These are phyloP conservation scores for Solanum hybrid DNA, from an alignment of 305 asterid species.

Conservation along the genomic window DNA sequence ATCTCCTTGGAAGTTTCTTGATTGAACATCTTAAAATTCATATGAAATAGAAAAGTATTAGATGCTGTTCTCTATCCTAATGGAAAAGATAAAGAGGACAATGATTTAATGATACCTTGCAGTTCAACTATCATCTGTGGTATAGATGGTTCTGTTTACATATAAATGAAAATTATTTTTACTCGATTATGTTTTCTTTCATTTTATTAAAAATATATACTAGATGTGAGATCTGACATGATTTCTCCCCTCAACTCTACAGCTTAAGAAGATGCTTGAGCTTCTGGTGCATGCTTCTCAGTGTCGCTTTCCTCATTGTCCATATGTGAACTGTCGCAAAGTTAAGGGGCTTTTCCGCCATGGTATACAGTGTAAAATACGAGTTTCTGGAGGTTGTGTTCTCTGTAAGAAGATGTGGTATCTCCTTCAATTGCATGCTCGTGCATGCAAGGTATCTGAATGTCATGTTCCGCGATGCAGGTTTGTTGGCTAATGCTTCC, in stretches of 20 bases:
- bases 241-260: slow-evolving; percentile 26
- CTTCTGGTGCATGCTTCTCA: slow-evolving; percentile 97
- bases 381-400: slow-evolving; percentile 88
- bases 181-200: background rate
- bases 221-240: slow-evolving; percentile 14
- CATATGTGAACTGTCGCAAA: slow-evolving; percentile 86
- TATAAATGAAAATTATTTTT: background rate
- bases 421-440: slow-evolving; percentile 96
- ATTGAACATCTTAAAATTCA: background rate
- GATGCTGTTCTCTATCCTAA: background rate
- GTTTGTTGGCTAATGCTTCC: slow-evolving; percentile 28
- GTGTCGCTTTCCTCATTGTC: slow-evolving; percentile 69
- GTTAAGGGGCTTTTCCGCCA: slow-evolving; percentile 98
- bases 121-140: background rate
- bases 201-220: background rate
- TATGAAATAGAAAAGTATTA: background rate
- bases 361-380: slow-evolving; percentile 67
- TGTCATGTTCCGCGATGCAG: slow-evolving; percentile 98
- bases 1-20: background rate
- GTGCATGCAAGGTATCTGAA: slow-evolving; percentile 84
- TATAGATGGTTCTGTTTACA: background rate
- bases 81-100: background rate
- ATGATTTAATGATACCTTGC: background rate
- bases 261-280: slow-evolving; percentile 95
- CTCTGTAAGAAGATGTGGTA: slow-evolving; percentile 98